Evolutionary conservation across 305 asterid species (phyloP).

Genomic region (Withania somnifera): DNA sequence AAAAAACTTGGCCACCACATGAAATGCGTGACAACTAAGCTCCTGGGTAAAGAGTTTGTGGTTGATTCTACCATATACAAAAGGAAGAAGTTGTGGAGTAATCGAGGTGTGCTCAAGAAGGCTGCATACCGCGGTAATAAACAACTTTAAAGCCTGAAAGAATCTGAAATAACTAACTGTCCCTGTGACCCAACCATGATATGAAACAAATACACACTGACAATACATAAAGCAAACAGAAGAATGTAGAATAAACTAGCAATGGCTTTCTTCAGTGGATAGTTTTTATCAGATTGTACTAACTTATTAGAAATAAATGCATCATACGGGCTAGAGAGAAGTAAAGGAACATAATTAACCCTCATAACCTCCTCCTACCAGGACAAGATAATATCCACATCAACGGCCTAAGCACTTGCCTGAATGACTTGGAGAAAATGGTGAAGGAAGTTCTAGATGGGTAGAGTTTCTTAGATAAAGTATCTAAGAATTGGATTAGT

Average conservation of each 20-base stretch:
- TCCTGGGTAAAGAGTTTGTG: neutral
- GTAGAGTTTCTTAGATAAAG: neutral
- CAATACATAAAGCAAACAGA: neutral
- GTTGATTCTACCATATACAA: neutral
- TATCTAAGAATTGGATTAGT: neutral
- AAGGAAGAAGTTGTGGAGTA: neutral
- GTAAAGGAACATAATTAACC: neutral
- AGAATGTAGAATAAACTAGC: neutral
- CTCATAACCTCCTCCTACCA: neutral
- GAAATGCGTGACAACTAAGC: neutral
- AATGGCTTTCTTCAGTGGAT: neutral
- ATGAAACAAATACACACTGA: neutral
- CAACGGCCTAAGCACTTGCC: neutral
- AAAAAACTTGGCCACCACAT: neutral
- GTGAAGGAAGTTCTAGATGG: neutral
- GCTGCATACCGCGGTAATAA: neutral
- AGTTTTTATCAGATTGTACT: neutral
- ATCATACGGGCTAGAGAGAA: neutral
- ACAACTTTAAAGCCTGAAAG: neutral
- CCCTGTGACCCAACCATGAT: neutral
- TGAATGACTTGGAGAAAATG: neutral
- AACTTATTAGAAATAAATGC: neutral
- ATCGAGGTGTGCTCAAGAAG: neutral
- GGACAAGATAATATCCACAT: neutral
- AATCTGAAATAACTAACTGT: neutral